A percentile compares a stretch with the other conserved stretches of the same genome.
These are phyloP conservation scores for Saccharomycopsis selenospora DNA, from an alignment of 805 yeast genomes.

Conservation along the genomic window DNA sequence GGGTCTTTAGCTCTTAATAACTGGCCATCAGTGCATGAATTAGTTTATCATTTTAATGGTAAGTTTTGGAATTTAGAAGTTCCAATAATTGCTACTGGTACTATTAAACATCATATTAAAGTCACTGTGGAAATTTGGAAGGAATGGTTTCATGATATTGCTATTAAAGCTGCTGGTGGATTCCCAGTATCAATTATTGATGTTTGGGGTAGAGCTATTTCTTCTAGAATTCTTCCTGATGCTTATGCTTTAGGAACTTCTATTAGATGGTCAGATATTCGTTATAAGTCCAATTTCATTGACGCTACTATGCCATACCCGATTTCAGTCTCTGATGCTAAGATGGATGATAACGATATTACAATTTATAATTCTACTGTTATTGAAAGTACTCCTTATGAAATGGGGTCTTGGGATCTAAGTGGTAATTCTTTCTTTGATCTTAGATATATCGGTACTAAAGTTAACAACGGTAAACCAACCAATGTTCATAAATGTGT, in stretches of 20 bases:
- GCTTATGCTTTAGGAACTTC: conserved; percentile 44
- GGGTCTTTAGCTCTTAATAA: conserved; percentile 61
- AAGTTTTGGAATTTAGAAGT: conserved; percentile 63
- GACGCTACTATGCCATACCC: conserved; percentile 43
- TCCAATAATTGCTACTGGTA: conserved; percentile 54
- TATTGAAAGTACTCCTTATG: conserved; percentile 56
- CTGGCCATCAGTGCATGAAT: conserved; percentile 61
- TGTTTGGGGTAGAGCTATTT: conserved; percentile 56
- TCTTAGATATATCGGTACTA: conserved; percentile 62
- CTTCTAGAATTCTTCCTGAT: conserved; percentile 31
- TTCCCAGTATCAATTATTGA: conserved; percentile 49
- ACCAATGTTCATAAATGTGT: conserved; percentile 40
- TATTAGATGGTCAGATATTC: conserved; percentile 33
- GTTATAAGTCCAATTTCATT: conserved; percentile 41
- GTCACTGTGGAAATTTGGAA: conserved; percentile 42
- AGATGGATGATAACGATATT: conserved; percentile 50
- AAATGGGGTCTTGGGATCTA: conserved; percentile 87
- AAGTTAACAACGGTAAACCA: conserved; percentile 52
- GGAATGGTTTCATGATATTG: conserved; percentile 26
- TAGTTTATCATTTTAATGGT: conserved; percentile 34
- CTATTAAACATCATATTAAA: conserved; percentile 48
- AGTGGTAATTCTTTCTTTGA: conserved; percentile 58
- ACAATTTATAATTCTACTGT: conserved; percentile 61
- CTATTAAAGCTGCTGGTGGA: conserved; percentile 38
- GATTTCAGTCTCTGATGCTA: conserved; percentile 51